phyloP scores from a whole-genome alignment of 768 basidiomycete species.

The Tremella yokohamensis region DNA sequence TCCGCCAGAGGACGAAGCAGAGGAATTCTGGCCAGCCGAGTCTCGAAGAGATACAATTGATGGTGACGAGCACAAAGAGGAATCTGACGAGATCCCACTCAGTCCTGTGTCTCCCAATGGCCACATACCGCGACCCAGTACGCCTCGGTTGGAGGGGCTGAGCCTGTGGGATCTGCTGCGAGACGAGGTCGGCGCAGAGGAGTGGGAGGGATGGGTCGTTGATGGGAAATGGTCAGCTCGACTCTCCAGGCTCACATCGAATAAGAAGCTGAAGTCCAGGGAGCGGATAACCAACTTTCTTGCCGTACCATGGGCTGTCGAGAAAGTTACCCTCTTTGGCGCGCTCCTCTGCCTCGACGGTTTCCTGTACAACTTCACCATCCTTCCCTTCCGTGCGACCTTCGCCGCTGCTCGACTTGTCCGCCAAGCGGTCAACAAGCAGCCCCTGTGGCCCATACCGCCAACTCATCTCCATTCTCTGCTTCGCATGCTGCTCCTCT shows the following conservation, averaged over 20 bases:
- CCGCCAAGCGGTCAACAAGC: not conserved
- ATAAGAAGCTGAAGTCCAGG: constrained; percentile 51
- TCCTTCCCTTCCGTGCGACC: constrained; percentile 77
- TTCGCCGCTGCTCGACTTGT: constrained; percentile 37
- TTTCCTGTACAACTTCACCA: constrained; percentile 95
- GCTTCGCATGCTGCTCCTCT: constrained; percentile 71
- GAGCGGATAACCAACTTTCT: constrained; percentile 95
- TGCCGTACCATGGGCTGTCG: constrained; percentile 83
- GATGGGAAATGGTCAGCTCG: constrained; percentile 48
- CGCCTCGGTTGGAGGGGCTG: constrained; percentile 2
- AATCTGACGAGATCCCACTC: too few species aligned
- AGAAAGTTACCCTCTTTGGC: constrained; percentile 92
- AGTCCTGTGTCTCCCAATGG: too few species aligned
- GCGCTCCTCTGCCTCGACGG: constrained; percentile 91
- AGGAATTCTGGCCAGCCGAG: constrained; percentile 24
- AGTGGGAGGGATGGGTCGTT: constrained; percentile 44
- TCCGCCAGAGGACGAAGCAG: constrained; percentile 5
- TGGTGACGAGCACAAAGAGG: not conserved
- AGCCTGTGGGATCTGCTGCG: constrained; percentile 46
- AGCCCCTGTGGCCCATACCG: constrained; percentile 24
- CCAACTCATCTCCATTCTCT: constrained; percentile 75
- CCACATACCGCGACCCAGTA: too few species aligned
- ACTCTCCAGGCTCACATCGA: not conserved
- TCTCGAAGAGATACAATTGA: not conserved
- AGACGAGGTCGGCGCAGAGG: constrained; percentile 45